A percentile compares a stretch with the other conserved stretches of the same genome.
phyloP scores from a whole-genome alignment of 805 yeast species.

The Metschnikowia henanensis region DNA sequence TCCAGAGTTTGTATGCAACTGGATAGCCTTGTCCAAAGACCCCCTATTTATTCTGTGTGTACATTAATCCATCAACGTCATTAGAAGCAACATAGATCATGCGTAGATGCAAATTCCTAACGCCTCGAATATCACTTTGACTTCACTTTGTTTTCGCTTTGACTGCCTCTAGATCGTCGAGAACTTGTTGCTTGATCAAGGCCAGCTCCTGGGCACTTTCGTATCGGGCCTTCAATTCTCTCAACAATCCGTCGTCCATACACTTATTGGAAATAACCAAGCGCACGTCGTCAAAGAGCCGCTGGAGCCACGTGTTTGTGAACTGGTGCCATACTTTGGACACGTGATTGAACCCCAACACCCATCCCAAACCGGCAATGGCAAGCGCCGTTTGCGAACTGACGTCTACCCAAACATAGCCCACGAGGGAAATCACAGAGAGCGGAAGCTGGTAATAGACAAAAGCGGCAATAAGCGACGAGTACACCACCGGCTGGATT shows the following conservation, averaged over 20 bases:
- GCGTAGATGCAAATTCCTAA: too few species aligned
- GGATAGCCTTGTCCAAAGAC: not conserved
- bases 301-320: conserved; percentile 27
- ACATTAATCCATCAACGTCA: not conserved
- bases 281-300: conserved; percentile 37
- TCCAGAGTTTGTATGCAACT: too few species aligned
- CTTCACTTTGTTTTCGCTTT: too few species aligned
- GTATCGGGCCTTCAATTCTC: conserved; percentile 30
- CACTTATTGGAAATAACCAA: conserved; percentile 30
- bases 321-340: conserved; percentile 36
- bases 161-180: conserved; percentile 13
- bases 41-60: not conserved
- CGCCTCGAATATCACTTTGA: too few species aligned
- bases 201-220: conserved; percentile 22
- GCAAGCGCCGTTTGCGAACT: conserved; percentile 34
- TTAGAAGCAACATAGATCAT: too few species aligned
- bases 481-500: conserved; percentile 38
- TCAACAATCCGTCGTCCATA: conserved; percentile 37
- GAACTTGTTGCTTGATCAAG: conserved; percentile 15
- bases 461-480: conserved; percentile 29
- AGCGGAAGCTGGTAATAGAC: conserved; percentile 40
- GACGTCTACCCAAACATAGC: conserved; percentile 36
- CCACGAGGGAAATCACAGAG: conserved; percentile 27
- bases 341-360: conserved; percentile 42
- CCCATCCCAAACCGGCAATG: conserved; percentile 37